Conservation (phyloP, 78 protist genomes). For the Dictyostelium brefeldianum region DNA sequence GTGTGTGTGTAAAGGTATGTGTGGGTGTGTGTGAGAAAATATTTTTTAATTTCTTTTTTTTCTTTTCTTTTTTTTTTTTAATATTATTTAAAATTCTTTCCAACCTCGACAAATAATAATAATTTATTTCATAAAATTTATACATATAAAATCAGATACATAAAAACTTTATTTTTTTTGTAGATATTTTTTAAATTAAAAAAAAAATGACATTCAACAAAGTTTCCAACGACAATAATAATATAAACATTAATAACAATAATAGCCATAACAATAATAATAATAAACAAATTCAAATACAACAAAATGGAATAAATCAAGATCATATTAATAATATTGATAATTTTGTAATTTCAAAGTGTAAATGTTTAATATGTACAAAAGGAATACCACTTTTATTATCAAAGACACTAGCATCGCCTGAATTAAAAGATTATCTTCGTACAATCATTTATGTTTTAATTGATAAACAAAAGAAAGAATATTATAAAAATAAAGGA, state of each 20-base stretch:
- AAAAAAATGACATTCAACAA: too few relatives aligned
- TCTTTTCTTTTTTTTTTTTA: too few relatives aligned
- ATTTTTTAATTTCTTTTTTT: too few relatives aligned
- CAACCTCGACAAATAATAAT: too few relatives aligned
- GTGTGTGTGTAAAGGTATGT: too few relatives aligned
- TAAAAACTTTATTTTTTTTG: too few relatives aligned
- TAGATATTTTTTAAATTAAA: too few relatives aligned
- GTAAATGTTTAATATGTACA: background rate
- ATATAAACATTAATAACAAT: background rate
- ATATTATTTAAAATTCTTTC: too few relatives aligned
- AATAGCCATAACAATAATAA: background rate
- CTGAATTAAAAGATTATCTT: conserved; percentile 10
- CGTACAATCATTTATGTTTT: background rate
- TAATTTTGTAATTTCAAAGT: background rate
- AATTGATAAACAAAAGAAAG: background rate
- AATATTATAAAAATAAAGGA: background rate
- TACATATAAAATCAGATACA: too few relatives aligned
- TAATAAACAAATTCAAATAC: background rate
- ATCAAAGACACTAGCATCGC: background rate
- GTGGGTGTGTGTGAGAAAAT: too few relatives aligned
- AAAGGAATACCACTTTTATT: background rate
- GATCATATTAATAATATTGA: background rate
- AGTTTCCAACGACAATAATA: background rate
- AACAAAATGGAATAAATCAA: background rate
- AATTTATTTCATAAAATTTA: too few relatives aligned